These are phyloP conservation scores for Mycena citricolor DNA, from an alignment of 1,284 basidiomycete species.

Conservation along the genomic window DNA sequence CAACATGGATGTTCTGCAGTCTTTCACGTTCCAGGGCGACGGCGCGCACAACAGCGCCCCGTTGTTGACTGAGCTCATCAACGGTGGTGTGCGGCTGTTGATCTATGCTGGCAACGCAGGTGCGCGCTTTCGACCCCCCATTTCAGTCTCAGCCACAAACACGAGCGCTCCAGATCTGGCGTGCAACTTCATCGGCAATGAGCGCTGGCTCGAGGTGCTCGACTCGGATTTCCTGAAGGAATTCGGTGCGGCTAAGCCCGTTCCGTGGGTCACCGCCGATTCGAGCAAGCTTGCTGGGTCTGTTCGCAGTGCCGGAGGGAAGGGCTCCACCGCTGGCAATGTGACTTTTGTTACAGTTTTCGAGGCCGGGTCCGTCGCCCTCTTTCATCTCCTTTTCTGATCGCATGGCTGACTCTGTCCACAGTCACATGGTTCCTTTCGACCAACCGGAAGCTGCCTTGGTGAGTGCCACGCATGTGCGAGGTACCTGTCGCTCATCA, in stretches of 20 bases:
- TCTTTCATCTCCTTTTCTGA: background rate
- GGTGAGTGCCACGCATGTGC: background rate
- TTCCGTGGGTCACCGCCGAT: constrained; percentile 8
- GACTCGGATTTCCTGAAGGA: constrained; percentile 16
- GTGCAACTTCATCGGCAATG: constrained; percentile 23
- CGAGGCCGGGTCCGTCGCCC: constrained; percentile 17
- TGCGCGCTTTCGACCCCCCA: constrained; percentile 37
- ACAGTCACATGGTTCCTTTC: constrained; percentile 20
- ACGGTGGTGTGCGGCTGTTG: constrained; percentile 73
- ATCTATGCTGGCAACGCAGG: constrained; percentile 83
- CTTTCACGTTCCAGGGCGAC: constrained; percentile 18
- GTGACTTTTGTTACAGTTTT: constrained; percentile 19
- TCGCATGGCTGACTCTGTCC: background rate
- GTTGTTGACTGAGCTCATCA: constrained; percentile 73
- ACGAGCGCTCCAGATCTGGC: constrained; percentile 13
- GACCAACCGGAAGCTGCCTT: constrained; percentile 18
- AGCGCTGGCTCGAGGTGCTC: constrained; percentile 20
- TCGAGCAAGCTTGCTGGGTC: constrained; percentile 11
- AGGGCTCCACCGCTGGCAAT: constrained; percentile 10
- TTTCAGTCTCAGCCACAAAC: constrained; percentile 1
- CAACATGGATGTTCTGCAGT: constrained; percentile 22
- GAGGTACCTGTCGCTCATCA: background rate
- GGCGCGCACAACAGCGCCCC: constrained; percentile 45
- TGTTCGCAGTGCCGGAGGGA: constrained; percentile 16
- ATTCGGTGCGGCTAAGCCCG: constrained; percentile 14